Conservation (phyloP, 2,329 filamentous ascomycete genomes). For the Neonectria sp. region DNA sequence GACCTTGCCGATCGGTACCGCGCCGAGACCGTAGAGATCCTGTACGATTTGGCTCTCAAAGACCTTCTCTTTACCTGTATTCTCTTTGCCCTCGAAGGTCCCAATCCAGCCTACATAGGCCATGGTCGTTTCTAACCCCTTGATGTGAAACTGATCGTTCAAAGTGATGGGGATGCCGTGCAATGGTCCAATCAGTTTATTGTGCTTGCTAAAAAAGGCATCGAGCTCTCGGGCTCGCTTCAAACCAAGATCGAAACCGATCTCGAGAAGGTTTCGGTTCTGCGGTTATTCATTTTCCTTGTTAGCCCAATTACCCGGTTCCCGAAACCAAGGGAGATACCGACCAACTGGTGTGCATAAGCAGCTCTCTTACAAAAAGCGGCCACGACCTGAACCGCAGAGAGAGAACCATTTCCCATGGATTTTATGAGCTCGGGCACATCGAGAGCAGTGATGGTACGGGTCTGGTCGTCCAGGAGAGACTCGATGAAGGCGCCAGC, state of each 20-base stretch:
- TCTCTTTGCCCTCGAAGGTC: constrained; percentile 53
- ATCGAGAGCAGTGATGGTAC: background rate
- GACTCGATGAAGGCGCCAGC: background rate
- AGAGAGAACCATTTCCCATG: background rate
- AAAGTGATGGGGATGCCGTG: constrained; percentile 35
- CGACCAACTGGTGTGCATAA: background rate
- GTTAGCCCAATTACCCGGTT: no score
- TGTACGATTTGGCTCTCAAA: constrained; percentile 52
- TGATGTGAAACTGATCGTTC: constrained; percentile 75
- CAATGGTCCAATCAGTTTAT: constrained; percentile 24
- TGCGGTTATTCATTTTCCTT: background rate
- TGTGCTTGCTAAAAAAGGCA: background rate
- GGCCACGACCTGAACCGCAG: background rate
- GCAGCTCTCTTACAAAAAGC: background rate
- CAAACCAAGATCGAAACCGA: background rate
- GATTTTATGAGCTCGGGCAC: background rate
- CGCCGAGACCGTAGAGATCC: background rate
- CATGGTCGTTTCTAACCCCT: constrained; percentile 69
- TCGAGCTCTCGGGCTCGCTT: background rate
- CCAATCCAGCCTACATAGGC: constrained; percentile 65
- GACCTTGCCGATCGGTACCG: background rate
- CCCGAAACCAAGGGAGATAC: background rate
- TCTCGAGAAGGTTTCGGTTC: background rate
- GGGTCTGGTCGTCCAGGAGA: background rate
- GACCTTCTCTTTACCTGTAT: constrained; percentile 53